Base-by-base conservation (phyloP, 192 early-diverging fungal species). In the Kappamyces sp. region DNA sequence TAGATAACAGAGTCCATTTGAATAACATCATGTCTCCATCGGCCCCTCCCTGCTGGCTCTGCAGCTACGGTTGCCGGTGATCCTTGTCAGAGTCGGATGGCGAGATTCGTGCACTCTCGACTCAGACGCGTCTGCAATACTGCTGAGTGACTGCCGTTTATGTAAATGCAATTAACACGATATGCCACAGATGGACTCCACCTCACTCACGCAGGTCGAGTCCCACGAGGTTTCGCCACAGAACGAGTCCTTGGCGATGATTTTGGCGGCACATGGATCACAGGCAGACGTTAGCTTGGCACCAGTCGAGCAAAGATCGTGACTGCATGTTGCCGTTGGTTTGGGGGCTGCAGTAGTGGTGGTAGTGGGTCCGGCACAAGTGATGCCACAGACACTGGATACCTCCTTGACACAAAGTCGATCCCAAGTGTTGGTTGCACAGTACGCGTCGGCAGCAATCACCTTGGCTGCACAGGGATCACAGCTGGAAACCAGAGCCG, bases 261-360 rank as follows among this genome's bases (percentile, higher is more conserved):
- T 65, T 53, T 65, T 39, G 34, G 41, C 65, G 12, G 54, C 65
- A 37, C 65, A 67, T 9, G 61, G 14, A 50, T 67, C 52, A 38
- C 65, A 67, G 15, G 49, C 8, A 34, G 47, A 38, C 8, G 30
- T 38, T 22, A 67, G 39, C 3, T 39, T 35, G 33, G 49, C 42
- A 3, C 65, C 65, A 39, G 59, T 48, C 5, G 41, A 11, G 48
- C 65, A 67, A 14, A 45, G 47, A 53, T 49, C 49, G 22, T 51
- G 49, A 29, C 49, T 29, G 31, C 60, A 61, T 22, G 22, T 22
- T 22, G 22, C 22, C 22, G 22, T 22, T 22, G 22, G 22, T 22
- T 22, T 22, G 22, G 22, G 22, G 22, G 22, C 22, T 22, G 22
- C 22, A 22, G 22, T 22, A 22, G 22, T 22, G 22, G 22, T 22